phyloP scores from a whole-genome alignment of 176 grass and related monocot species.

The Carex pumila region DNA sequence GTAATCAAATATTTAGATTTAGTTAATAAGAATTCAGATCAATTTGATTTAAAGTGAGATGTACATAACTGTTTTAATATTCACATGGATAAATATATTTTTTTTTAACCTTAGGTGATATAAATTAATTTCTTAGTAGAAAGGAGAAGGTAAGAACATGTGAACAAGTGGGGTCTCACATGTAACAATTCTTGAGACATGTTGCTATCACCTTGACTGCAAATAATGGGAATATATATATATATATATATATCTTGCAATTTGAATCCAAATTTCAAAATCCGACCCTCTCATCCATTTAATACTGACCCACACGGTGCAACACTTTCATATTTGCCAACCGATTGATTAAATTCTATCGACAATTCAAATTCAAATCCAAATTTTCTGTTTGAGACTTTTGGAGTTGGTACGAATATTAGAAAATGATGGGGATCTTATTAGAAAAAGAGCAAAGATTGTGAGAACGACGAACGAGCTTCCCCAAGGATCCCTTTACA shows the following conservation, averaged over 20 bases:
- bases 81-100: too few species aligned
- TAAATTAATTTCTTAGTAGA: too few species aligned
- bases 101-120: too few species aligned
- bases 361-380: not conserved
- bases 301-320: not conserved
- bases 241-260: not conserved
- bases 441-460: too few species aligned
- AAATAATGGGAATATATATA: not conserved
- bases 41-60: too few species aligned
- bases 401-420: too few species aligned
- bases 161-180: conserved; percentile 14
- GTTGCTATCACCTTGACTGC: conserved; percentile 13
- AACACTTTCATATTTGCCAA: not conserved
- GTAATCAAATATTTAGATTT: too few species aligned
- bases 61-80: too few species aligned
- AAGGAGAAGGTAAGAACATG: not conserved
- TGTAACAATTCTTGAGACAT: conserved; percentile 13
- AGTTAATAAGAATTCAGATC: too few species aligned
- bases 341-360: not conserved
- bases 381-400: too few species aligned
- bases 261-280: not conserved
- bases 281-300: not conserved
- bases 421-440: too few species aligned
- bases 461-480: too few species aligned
- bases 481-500: not conserved